Base-by-base conservation (phyloP, 441 rosid species). In the Syzygium syzygioides region DNA sequence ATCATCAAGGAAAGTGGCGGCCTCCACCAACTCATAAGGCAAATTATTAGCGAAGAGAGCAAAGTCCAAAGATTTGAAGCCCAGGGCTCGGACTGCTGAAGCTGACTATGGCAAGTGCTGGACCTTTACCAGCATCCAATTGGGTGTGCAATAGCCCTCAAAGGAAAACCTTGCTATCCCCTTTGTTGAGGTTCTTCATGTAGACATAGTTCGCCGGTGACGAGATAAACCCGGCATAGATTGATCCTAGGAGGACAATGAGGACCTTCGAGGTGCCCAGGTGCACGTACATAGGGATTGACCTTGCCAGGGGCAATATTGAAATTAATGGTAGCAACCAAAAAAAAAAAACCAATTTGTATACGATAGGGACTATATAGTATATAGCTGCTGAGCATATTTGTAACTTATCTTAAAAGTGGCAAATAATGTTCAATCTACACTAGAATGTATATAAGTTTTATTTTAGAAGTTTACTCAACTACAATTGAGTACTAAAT, bases 131-230 rank as follows among this genome's bases (percentile, higher is more conserved):
- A 3, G 79, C 55, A 53, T 87, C 41, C 45, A 88, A 5, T 23
- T 53, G 71, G 85, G 86, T 30, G 30, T 86, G 90, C 86, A 86
- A 52, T 45, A 86, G 50, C 6, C 90, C 79, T 37, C 28, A 86
- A 23, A 88, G 86, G 64, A 68, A 86, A 28, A 55, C 56, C 88
- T 86, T 45, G 68, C 14, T 30, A 28, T 86, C 86, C 28, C 90
- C 90, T 85, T 71, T 86, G 2, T 86, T 41, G 56, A 89, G 86
- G 52, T 18, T 71, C 53, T 89, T 86, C 34, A 37, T 28, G 90
- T 66, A 89, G 20, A 71, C 60, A 1, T n/a, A 56, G 32, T 89
- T 89, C 9, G 85, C 88, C 17, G 85, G 71, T 14, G 30, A 41
- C 15, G 55, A 80, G 85, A 80, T 80, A 55, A 80, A 80, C 55